phyloP scores from a whole-genome alignment of 805 yeast species.

The Kluyveromyces nonfermentans region DNA sequence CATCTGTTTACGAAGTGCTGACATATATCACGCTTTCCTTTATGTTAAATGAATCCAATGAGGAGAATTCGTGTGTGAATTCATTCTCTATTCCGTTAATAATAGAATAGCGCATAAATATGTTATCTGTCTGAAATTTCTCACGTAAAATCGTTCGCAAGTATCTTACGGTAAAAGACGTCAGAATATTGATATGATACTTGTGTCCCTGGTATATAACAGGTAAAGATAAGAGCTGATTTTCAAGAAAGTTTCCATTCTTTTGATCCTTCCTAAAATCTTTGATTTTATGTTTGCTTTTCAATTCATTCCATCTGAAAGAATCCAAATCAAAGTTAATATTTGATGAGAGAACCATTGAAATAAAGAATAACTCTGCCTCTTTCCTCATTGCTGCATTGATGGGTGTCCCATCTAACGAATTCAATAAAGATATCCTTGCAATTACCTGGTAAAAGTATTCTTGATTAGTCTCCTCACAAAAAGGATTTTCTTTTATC shows the following conservation, averaged over 20 bases:
- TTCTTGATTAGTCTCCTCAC: slow-evolving; percentile 13
- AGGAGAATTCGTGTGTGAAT: slow-evolving; percentile 15
- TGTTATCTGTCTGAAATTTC: background rate
- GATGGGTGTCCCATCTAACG: slow-evolving; percentile 52
- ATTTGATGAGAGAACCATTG: slow-evolving; percentile 32
- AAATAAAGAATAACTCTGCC: slow-evolving; percentile 60
- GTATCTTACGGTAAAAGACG: slow-evolving; percentile 15
- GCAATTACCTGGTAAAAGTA: slow-evolving; percentile 35
- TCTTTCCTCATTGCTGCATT: slow-evolving; percentile 41
- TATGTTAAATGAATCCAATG: slow-evolving; percentile 9
- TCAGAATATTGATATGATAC: slow-evolving; percentile 6
- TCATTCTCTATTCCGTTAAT: slow-evolving; percentile 5
- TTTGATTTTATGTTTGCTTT: slow-evolving; percentile 1
- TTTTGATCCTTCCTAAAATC: slow-evolving; percentile 5
- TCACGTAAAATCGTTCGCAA: slow-evolving; percentile 11
- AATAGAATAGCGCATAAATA: slow-evolving; percentile 7
- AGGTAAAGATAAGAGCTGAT: slow-evolving; percentile 7
- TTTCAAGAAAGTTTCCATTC: slow-evolving; percentile 9
- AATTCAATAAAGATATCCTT: slow-evolving; percentile 31
- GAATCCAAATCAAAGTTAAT: slow-evolving; percentile 16
- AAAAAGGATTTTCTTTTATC: slow-evolving; percentile 46
- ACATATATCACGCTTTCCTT: background rate
- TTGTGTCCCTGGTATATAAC: slow-evolving; percentile 4
- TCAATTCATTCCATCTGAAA: slow-evolving; percentile 32
- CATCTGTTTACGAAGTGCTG: background rate